Base-by-base conservation (phyloP, 805 yeast genomes). In the Hanseniaspora taiwanica region DNA sequence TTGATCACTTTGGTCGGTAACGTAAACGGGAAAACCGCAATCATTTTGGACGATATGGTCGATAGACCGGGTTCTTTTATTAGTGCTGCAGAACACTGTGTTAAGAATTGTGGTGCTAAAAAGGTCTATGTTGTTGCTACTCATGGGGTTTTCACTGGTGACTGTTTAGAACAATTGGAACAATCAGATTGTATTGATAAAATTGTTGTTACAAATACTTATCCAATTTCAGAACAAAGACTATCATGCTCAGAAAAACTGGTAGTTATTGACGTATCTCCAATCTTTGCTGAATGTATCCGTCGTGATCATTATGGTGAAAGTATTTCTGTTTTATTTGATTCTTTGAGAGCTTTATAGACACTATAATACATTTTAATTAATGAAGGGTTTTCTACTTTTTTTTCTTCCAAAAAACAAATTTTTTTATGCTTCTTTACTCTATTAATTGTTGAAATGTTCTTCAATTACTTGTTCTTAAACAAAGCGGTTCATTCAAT, bases 261-360 rank as follows among this genome's bases (percentile, higher is more conserved):
- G 51, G 77, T 76, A 13, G 81, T 85, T 38, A 86, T 91, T 52
- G 98, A 91, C 55, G 93, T 91, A 38, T 81, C 96, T 45, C 81
- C 94, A 16, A 86, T 91, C 40, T 82, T 91, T 56, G 97, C 97
- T 27, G 99, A 91, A 67, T 91, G 97, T 63, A 89, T 91, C 46
- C 79, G 99, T 66, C 81, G 99, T 67, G 96, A 91, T 58, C 99
- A 91, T 61, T 87, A 89, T 53, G 99, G 98, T 59, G 97, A 89
- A 66, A 81, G 93, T 52, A 87, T 89, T 46, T 83, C 95, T 32
- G 94, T 87, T 17, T 66, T 87, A 52, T 87, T 89, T 59, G 95
- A 87, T 60, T 85, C 93, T 38, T 69, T 86, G 48, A 81, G 87
- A 37, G 73, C 62, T 32, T 48, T 59, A 40, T 61, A 52, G n/a